Evolutionary conservation across 108 stramenopile genomes (phyloP).

Genomic region (Epithemia pelagica): DNA sequence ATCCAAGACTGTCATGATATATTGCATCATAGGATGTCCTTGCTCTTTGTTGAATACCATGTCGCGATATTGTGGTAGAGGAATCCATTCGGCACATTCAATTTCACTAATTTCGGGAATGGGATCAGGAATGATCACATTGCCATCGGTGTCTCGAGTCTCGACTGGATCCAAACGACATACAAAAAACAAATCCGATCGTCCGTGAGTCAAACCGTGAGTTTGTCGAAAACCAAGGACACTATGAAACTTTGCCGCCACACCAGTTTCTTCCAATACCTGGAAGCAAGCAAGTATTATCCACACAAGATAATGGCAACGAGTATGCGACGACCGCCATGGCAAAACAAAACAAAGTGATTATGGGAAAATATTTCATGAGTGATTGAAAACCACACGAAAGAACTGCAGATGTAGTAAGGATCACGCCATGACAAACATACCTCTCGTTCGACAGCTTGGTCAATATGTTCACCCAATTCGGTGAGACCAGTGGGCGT

Average conservation of each 20-base stretch:
- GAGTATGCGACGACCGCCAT: no score
- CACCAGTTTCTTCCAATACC: constrained; percentile 89
- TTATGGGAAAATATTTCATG: no score
- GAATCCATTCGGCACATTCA: constrained; percentile 54
- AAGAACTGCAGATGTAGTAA: no score
- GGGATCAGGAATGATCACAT: constrained; percentile 35
- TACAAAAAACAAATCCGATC: constrained; percentile 74
- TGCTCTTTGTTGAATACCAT: constrained; percentile 55
- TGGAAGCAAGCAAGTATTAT: no score
- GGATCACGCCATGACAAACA: no score
- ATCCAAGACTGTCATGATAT: constrained; percentile 49
- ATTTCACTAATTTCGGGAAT: constrained; percentile 67
- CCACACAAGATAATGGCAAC: no score
- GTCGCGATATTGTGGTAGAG: constrained; percentile 45
- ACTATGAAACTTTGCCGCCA: constrained; percentile 45
- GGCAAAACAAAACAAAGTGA: no score
- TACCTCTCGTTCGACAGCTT: constrained; percentile 73
- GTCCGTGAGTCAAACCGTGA: constrained; percentile 61
- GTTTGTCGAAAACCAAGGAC: constrained; percentile 79
- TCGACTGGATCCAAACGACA: constrained; percentile 63
- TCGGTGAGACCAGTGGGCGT: constrained; percentile 81
- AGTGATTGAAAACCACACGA: no score
- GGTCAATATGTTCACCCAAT: constrained; percentile 69
- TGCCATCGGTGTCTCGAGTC: constrained; percentile 33
- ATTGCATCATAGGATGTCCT: constrained; percentile 69